Percentiles rank a stretch among this genome's conserved stretches.
Evolutionary conservation across 2,329 filamentous ascomycete species (phyloP).

Genomic region (Ceratocystis variospora): DNA sequence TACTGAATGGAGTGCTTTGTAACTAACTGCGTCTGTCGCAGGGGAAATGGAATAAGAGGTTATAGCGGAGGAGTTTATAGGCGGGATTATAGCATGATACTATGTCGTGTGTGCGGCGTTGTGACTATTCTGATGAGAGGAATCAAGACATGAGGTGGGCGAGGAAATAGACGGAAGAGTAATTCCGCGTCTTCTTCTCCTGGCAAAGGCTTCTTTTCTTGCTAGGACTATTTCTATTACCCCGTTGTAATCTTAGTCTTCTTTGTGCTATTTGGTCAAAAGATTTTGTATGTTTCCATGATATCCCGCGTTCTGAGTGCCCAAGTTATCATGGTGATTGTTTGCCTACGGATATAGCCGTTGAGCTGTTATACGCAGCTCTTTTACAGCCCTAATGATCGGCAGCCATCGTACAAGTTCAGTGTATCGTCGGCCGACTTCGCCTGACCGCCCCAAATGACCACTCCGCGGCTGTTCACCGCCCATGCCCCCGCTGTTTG

Average conservation of each 20-base stretch:
- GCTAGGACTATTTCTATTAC: not conserved
- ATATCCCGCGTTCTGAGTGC: not conserved
- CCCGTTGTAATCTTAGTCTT: not conserved
- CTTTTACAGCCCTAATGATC: slow-evolving; percentile 26
- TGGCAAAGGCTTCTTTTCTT: not conserved
- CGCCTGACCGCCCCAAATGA: slow-evolving; percentile 39
- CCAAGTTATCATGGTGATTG: not conserved
- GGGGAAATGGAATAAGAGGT: not conserved
- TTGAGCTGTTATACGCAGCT: not conserved
- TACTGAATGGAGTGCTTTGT: not conserved
- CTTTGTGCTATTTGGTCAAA: not conserved
- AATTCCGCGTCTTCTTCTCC: not conserved
- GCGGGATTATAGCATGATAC: not conserved
- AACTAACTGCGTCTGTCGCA: not conserved
- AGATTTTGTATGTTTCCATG: not conserved
- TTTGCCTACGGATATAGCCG: not conserved
- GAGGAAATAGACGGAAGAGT: not conserved
- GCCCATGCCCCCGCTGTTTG: slow-evolving; percentile 41
- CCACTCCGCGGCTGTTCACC: slow-evolving; percentile 35
- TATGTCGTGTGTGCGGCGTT: too few relatives aligned
- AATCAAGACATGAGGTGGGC: not conserved
- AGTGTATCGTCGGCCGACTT: slow-evolving; percentile 36
- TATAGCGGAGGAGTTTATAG: not conserved
- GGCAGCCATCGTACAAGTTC: slow-evolving; percentile 38
- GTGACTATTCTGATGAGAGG: not conserved